Base-by-base conservation (phyloP, 768 basidiomycete species). In the Amanita rimosa region DNA sequence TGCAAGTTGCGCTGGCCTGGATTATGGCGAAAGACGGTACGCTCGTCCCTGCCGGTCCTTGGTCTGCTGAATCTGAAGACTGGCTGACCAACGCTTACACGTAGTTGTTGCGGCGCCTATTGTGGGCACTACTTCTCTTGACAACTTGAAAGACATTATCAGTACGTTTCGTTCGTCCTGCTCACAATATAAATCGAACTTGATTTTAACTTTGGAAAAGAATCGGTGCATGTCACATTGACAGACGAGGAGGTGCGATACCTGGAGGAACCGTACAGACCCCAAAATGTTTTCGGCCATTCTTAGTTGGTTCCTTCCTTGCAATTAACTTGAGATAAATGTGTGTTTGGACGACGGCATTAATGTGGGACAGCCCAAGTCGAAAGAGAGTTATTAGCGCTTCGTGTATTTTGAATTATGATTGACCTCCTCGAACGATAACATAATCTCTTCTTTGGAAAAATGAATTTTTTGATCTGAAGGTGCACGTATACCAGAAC, bases 1-100 rank as follows among this genome's bases (percentile, higher is more conserved):
- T 76, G 0, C 76, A 78, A 49, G 60, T 79, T 8, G 65, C 75
- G 2, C 53, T 78, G 19, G 75, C 77, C 9, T 81, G 79, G 79
- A 60, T 65, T 2, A 52, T 76, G 44, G 57, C 67, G 2, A 70
- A 70, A 53, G 63, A 68, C n/a, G 67, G 67, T 65, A 51, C 6
- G 61, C 33, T 35, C 6, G 8, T 14, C 8, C 19, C 8, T 7
- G 4, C 16, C 19, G 6, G 1, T 6, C 6, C 5, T 6, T 48
- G 19, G 14, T 43, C 16, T 22, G 5, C 17, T 26, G 7, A 6
- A 27, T 31, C 9, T 2, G 24, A 35, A 33, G 24, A 19, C 3
- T 14, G 14, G 7, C 16, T 27, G 44, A 21, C 21, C 40, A n/a
- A 5, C 7, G 14, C 36, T 33, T 40, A n/a, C 9, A 7, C 16